These are phyloP conservation scores for Salvia sclarea DNA, from an alignment of 305 asterid species.

Conservation along the genomic window DNA sequence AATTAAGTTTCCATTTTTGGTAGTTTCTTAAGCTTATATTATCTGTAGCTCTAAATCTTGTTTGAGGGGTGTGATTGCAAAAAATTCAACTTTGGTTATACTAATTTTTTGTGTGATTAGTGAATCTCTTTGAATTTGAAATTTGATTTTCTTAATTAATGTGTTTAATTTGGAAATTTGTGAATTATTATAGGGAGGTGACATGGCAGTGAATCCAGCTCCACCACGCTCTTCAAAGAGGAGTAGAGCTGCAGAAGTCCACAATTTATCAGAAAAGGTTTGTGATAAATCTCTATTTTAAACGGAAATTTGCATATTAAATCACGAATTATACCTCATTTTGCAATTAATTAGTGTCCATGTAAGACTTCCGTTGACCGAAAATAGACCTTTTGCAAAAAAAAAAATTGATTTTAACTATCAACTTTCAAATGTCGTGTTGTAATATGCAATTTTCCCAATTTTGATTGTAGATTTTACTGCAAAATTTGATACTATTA, in stretches of 20 bases:
- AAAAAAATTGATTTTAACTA: no score
- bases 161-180: neutral
- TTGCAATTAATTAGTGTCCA: no score
- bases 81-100: neutral
- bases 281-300: no score
- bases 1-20: neutral
- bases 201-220: constrained; percentile 38
- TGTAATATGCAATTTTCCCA: no score
- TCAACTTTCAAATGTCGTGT: no score
- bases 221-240: constrained; percentile 78
- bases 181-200: constrained; percentile 52
- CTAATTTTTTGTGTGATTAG: no score
- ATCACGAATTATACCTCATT: no score
- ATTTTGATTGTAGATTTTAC: constrained; percentile 3
- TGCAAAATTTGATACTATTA: constrained; percentile 23
- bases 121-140: constrained; percentile 14
- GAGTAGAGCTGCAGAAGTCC: constrained; percentile 91
- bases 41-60: neutral
- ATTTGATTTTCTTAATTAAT: neutral
- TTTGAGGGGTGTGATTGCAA: neutral
- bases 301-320: no score
- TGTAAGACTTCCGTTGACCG: no score
- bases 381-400: no score
- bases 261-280: constrained; percentile 95
- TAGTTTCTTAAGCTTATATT: constrained; percentile 9